These are phyloP conservation scores for Metschnikowia drakensbergensis DNA, from an alignment of 805 yeast genomes.

Conservation along the genomic window DNA sequence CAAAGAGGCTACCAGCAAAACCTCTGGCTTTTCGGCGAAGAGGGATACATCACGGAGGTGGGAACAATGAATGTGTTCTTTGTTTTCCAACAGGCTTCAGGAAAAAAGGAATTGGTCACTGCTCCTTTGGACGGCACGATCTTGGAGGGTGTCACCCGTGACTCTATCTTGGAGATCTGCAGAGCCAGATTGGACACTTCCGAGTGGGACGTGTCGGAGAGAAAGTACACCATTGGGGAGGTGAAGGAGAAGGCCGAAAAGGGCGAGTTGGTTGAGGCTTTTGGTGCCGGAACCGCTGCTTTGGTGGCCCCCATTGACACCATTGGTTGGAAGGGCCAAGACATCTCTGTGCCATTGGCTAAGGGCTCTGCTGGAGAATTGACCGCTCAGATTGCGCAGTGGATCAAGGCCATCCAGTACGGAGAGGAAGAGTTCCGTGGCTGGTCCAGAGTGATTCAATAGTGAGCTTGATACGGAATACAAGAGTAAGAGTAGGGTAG, in stretches of 20 bases:
- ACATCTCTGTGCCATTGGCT: constrained; percentile 73
- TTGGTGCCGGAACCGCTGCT: constrained; percentile 98
- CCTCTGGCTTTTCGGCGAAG: constrained; percentile 93
- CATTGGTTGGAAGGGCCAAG: constrained; percentile 74
- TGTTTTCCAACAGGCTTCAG: constrained; percentile 75
- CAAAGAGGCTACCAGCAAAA: constrained; percentile 91
- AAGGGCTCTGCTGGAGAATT: constrained; percentile 80
- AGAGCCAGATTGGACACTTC: constrained; percentile 67
- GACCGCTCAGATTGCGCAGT: constrained; percentile 70
- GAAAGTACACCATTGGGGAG: constrained; percentile 78
- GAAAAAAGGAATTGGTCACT: constrained; percentile 87
- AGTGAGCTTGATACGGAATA: background rate
- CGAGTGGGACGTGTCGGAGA: constrained; percentile 83
- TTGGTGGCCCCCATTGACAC: constrained; percentile 89
- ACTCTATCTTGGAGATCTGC: constrained; percentile 74
- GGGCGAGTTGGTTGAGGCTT: constrained; percentile 89
- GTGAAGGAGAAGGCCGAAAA: constrained; percentile 70
- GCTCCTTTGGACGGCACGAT: constrained; percentile 98
- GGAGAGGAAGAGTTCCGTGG: constrained; percentile 66
- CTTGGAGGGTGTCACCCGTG: constrained; percentile 95
- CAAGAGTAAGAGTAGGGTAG: background rate
- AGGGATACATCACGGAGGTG: constrained; percentile 84
- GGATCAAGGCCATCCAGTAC: constrained; percentile 90
- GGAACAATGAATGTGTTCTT: constrained; percentile 97
- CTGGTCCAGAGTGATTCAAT: constrained; percentile 45